Conservation (phyloP, 441 rosid species). For the Daphne laureola region DNA sequence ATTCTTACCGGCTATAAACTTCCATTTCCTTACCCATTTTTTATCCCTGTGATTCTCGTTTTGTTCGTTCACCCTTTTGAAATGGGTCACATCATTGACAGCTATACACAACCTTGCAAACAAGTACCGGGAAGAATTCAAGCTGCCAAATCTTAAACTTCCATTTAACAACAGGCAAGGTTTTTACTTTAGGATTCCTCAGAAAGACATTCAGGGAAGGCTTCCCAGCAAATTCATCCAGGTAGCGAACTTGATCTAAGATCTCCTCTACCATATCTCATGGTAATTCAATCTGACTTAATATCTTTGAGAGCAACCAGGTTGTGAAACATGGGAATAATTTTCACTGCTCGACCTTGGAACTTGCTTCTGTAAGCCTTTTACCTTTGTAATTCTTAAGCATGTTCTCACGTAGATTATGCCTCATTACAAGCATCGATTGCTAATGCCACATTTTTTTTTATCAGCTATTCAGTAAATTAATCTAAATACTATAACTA, state of each 20-base stretch:
- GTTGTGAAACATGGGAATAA: constrained; percentile 90
- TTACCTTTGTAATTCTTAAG: neutral
- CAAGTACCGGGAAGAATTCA: constrained; percentile 85
- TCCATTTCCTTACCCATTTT: neutral
- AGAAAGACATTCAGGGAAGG: constrained; percentile 80
- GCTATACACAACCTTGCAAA: constrained; percentile 93
- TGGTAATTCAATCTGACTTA: constrained; percentile 19
- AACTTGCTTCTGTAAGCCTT: constrained; percentile 91
- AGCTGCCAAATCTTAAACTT: constrained; percentile 82
- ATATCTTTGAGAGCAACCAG: constrained; percentile 35
- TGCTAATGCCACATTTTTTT: constrained; percentile 9
- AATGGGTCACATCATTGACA: constrained; percentile 26
- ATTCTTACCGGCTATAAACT: constrained; percentile 18
- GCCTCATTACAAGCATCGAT: constrained; percentile 8
- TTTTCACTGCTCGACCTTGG: constrained; percentile 85
- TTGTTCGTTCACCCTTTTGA: constrained; percentile 8
- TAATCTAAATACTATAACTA: constrained; percentile 11
- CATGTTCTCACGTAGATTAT: constrained; percentile 3
- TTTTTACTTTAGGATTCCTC: constrained; percentile 90
- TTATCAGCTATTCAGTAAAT: constrained; percentile 9
- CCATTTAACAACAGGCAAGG: constrained; percentile 96
- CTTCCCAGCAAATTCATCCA: constrained; percentile 94
- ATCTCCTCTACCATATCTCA: constrained; percentile 14
- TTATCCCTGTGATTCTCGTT: neutral
- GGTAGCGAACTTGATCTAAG: constrained; percentile 28